These are phyloP conservation scores for Byssochlamys sp. DNA, from an alignment of 2,329 filamentous ascomycete species.

Conservation along the genomic window DNA sequence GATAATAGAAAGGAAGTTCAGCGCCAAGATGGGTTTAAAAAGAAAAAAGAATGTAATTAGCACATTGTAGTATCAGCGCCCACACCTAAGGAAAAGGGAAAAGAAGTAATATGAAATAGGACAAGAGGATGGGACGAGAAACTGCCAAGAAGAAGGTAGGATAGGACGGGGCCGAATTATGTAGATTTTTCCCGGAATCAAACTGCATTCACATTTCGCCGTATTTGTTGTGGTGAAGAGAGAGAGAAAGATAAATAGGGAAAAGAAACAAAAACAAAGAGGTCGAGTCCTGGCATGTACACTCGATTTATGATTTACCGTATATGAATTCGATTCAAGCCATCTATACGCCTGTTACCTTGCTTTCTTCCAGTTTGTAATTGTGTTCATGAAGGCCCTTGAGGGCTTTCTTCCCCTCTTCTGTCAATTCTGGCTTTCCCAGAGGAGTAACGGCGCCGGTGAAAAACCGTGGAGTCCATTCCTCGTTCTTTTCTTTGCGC, in stretches of 20 bases:
- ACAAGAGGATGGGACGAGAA: background rate
- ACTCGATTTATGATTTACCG: background rate
- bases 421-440: constrained; percentile 54
- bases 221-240: background rate
- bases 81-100: background rate
- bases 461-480: constrained; percentile 87
- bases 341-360: constrained; percentile 23
- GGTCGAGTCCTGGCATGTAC: constrained; percentile 5
- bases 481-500: constrained; percentile 57
- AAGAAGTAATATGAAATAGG: background rate
- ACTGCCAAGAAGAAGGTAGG: too few species aligned
- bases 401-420: constrained; percentile 51
- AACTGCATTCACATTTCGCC: background rate
- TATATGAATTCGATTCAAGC: background rate
- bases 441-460: constrained; percentile 49
- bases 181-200: background rate
- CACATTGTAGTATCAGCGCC: background rate
- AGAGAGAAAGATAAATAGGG: constrained; percentile 1
- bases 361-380: constrained; percentile 39
- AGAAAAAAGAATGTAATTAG: background rate
- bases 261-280: constrained; percentile 2
- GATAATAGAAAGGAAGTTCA: too few species aligned
- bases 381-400: constrained; percentile 46
- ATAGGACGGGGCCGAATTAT: background rate
- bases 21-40: background rate